These are phyloP conservation scores for Hevea brasiliensis DNA, from an alignment of 345 rosid genomes.

Conservation along the genomic window DNA sequence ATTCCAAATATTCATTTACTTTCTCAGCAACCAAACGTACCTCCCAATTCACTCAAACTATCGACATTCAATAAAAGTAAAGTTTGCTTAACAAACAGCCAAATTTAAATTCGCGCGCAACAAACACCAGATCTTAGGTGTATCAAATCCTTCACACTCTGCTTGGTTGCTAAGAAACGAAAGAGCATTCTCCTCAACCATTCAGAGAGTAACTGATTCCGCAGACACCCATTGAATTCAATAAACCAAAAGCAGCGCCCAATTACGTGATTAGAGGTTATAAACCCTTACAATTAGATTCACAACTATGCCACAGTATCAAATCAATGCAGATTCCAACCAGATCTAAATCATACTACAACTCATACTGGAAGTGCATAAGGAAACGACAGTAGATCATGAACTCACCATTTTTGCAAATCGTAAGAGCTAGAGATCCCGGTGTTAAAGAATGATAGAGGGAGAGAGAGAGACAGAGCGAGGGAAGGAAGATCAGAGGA, in stretches of 20 bases:
- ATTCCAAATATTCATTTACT: not conserved
- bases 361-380: not conserved
- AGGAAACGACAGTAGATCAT: not conserved
- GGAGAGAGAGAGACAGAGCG: too few relatives aligned
- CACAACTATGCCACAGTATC: not conserved
- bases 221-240: not conserved
- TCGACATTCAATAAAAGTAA: not conserved
- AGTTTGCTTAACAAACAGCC: not conserved
- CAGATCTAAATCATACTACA: constrained; percentile 24
- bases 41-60: constrained; percentile 4
- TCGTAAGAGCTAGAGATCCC: not conserved
- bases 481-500: not conserved
- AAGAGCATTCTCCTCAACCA: not conserved
- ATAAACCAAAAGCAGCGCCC: not conserved
- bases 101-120: not conserved
- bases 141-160: not conserved
- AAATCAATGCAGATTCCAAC: constrained; percentile 18
- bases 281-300: not conserved
- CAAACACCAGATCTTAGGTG: constrained; percentile 21
- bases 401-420: not conserved
- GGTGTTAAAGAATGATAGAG: not conserved
- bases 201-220: constrained; percentile 11
- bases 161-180: not conserved
- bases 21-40: not conserved
- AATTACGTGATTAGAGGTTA: constrained; percentile 8